Evolutionary conservation across 805 yeast species (phyloP), one percentile per base, ranked within the genome.

Genomic region (Teunomyces panamensis): DNA sequence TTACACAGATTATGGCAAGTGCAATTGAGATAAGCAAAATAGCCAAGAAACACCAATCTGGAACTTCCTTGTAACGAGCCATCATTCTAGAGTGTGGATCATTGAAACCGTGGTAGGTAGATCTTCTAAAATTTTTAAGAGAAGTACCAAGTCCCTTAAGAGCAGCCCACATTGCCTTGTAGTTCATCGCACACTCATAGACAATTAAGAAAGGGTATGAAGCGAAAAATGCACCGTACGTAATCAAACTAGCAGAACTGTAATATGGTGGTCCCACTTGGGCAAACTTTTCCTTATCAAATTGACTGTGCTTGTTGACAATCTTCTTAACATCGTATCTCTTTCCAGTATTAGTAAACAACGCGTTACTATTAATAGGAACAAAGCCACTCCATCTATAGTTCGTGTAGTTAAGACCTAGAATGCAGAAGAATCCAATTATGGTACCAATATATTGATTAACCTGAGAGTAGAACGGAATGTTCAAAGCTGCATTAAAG

Each of bases 81-180:
- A 68, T 69, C 65, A 66, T 62, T 44, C 54, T 58, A 30, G 65
- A 53, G 45, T 61, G 67, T 2, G 73, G 65, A 48, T 69, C 74
- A 35, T 63, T 46, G 48, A 60, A 68, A 0, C 67, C 73, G 26
- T 63, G 69, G 43, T 57, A 66, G 11, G 62, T 56, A 1, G 72
- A 65, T 37, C 51, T 52, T 10, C 43, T 53, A 49, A 55, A 54
- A 51, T 57, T 46, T 24, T 43, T 59, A 28, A 64, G 32, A 10
- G 56, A 45, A 3, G 43, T 43, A 14, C 17, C 43, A 4, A 58
- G 49, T 10, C 56, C 56, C 20, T 45, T 46, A 20, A 55, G 27
- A 1, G 63, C 48, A 9, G 44, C 26, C 50, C 45, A 44, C 44
- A 57, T 56, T 10, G 49, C 50, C 34, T 42, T 43, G 49, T 50